Conservation (phyloP, 2,329 filamentous ascomycete genomes). For the Alternaria triticimaculans region DNA sequence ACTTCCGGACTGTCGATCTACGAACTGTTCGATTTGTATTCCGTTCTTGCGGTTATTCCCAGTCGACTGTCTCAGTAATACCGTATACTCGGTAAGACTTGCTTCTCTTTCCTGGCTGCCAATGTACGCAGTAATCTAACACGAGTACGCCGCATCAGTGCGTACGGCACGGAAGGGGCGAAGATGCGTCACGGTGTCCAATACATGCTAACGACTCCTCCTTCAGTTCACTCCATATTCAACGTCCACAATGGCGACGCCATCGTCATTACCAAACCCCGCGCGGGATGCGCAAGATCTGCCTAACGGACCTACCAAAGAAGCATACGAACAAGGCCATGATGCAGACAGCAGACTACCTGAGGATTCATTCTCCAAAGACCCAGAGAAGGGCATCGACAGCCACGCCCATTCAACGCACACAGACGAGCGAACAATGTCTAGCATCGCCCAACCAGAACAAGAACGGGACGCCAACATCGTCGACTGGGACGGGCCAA, state of each 20-base stretch:
- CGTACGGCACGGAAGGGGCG: not conserved
- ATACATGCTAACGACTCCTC: constrained; percentile 4
- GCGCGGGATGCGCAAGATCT: constrained; percentile 26
- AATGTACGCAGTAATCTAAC: not conserved
- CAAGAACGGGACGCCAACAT: constrained; percentile 35
- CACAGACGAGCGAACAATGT: constrained; percentile 34
- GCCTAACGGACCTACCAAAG: constrained; percentile 24
- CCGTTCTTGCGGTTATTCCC: not conserved
- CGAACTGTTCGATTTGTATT: not conserved
- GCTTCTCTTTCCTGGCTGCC: not conserved
- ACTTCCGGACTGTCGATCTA: not conserved
- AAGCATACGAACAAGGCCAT: constrained; percentile 36
- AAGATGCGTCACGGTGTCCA: not conserved
- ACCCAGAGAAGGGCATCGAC: constrained; percentile 37
- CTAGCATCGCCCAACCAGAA: constrained; percentile 9
- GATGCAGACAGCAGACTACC: constrained; percentile 29
- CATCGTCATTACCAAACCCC: constrained; percentile 25
- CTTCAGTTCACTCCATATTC: constrained; percentile 6
- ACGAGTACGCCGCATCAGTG: not conserved
- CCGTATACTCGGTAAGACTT: constrained; percentile 10
- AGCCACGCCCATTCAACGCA: constrained; percentile 32
- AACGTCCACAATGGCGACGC: constrained; percentile 30
- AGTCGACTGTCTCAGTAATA: not conserved
- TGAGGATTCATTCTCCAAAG: constrained; percentile 19
- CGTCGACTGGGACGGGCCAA: constrained; percentile 44